Conservation (phyloP, 192 early-diverging fungal species). For the Dissophora ornata region DNA sequence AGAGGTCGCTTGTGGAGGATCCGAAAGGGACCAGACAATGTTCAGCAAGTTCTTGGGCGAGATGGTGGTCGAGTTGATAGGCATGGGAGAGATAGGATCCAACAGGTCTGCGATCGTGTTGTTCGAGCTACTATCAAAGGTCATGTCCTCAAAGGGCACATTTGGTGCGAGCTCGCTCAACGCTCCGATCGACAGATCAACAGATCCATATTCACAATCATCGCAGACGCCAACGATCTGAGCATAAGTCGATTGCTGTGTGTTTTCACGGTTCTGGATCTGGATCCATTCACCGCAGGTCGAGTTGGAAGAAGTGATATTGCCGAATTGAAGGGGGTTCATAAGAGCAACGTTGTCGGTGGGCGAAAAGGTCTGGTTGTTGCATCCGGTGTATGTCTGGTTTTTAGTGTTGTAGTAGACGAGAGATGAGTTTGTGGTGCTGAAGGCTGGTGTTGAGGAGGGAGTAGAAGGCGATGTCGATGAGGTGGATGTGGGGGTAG, state of each 20-base stretch:
- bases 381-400: constrained; percentile 32
- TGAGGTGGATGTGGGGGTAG: constrained; percentile 7
- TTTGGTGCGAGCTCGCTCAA: constrained; percentile 28
- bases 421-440: constrained; percentile 20
- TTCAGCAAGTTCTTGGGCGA: constrained; percentile 35
- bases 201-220: constrained; percentile 35
- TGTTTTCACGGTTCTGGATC: constrained; percentile 48
- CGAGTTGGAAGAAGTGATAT: constrained; percentile 18
- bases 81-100: background rate
- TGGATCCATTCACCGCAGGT: constrained; percentile 51
- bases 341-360: constrained; percentile 41
- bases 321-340: constrained; percentile 49
- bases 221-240: constrained; percentile 39
- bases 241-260: constrained; percentile 17
- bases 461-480: constrained; percentile 14
- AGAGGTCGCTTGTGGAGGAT: constrained; percentile 6
- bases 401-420: constrained; percentile 40
- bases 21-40: constrained; percentile 31
- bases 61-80: constrained; percentile 6
- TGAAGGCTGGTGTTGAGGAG: background rate
- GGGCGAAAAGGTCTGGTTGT: constrained; percentile 33
- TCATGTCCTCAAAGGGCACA: constrained; percentile 16
- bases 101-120: constrained; percentile 19
- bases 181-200: constrained; percentile 18
- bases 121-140: constrained; percentile 11